Base-by-base conservation (phyloP, 2,329 filamentous ascomycete species). In the Colletotrichum shisoi region DNA sequence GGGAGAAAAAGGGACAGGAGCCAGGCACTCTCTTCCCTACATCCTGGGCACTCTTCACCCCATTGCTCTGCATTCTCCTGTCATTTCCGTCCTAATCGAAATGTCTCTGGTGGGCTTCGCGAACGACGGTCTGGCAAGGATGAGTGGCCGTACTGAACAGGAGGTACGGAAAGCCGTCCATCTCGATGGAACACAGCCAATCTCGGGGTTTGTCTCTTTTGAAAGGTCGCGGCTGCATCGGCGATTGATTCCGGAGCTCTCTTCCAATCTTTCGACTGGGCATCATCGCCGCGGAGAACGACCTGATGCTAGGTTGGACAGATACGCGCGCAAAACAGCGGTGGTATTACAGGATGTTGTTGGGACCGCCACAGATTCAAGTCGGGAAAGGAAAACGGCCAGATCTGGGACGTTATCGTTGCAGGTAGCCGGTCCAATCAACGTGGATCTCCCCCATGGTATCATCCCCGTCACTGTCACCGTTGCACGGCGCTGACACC, bases 1-100 rank as follows among this genome's bases (percentile, higher is more conserved):
- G 60, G 3, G 65, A 68, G 65, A 56, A 65, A 65, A 68, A 39
- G 61, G 65, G 65, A 46, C 49, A 68, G 57, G 53, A 64, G 49
- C 42, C 54, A 40, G 44, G 49, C 37, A 21, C 7, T 19, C 7
- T 19, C 48, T 21, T 31, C 37, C 54, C 45, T 34, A 24, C 17
- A 51, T 56, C 49, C 57, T 13, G 44, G 61, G 34, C 27, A 49
- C 27, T 60, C 49, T n/a, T 54, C n/a, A 42, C 53, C 34, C 40
- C 39, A 37, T 31, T 37, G 24, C 7, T 27, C 27, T 8, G 31
- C 9, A 9, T 34, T 12, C 54, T 67, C 56, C 62, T 60, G 46
- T 59, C 64, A 64, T 64, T 54, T 40, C 46, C 37, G 24, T 58
- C 49, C 64, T 27, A 15, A 37, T 44, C 42, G 37, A 44, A 39